Evolutionary conservation across 352 stramenopile genomes (phyloP).

Genomic region (Globisporangium nagaii): DNA sequence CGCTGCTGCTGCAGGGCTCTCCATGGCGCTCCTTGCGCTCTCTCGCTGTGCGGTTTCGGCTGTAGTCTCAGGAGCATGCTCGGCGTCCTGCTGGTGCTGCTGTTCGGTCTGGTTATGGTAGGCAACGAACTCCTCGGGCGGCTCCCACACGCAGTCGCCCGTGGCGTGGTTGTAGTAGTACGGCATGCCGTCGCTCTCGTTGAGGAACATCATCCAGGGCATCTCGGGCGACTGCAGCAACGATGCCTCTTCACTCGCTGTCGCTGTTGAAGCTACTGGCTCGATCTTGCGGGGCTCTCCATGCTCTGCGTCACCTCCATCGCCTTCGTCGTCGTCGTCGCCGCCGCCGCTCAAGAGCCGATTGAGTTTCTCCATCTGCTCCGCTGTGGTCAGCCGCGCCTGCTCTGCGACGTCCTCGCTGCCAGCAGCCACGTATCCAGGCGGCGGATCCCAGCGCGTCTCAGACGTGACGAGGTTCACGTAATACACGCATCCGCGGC

Average conservation of each 20-base stretch:
- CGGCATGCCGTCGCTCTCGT: conserved; percentile 49
- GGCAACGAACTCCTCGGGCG: conserved; percentile 41
- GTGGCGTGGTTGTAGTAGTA: conserved; percentile 73
- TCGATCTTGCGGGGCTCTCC: not conserved
- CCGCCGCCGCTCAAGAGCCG: conserved; percentile 40
- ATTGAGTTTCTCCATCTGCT: conserved; percentile 61
- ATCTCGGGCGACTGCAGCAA: not conserved
- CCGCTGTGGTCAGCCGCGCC: no score
- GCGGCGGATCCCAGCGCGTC: conserved; percentile 39
- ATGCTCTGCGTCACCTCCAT: not conserved
- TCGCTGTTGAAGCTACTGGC: not conserved
- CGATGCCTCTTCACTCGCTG: not conserved
- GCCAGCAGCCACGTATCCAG: not conserved
- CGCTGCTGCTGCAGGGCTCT: not conserved
- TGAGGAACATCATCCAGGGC: conserved; percentile 66
- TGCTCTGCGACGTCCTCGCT: not conserved
- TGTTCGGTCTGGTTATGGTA: conserved; percentile 26
- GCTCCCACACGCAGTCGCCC: conserved; percentile 60
- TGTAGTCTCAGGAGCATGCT: not conserved
- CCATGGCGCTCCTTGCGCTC: not conserved
- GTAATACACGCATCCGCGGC: conserved; percentile 33
- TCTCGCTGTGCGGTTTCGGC: not conserved
- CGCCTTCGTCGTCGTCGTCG: conserved; percentile 12
- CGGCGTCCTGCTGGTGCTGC: not conserved
- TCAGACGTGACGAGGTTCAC: conserved; percentile 50